Evolutionary conservation across 2,329 filamentous ascomycete genomes (phyloP), one percentile per base, ranked within the genome.

Genomic region (Orbilia quercus): DNA sequence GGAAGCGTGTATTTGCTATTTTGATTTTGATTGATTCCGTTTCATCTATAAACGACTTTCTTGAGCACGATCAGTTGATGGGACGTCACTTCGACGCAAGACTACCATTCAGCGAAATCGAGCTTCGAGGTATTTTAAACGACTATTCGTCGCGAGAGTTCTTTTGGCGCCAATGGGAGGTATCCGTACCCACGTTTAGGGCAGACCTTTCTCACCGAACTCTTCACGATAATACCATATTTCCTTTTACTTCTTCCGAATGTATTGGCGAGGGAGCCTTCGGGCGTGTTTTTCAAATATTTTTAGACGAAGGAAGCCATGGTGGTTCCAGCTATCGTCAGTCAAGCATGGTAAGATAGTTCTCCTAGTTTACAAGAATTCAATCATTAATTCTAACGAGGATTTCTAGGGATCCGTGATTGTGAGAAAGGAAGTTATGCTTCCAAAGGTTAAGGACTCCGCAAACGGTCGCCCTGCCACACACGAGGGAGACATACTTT

Each of bases 261-360:
- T 12, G 22, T 12, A 36, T 55, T 38, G 31, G 28, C 6, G 28
- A 55, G 34, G 51, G 51, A 14, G 28, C 14, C 7, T 55, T 38
- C 38, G 51, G 51, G 28, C 7, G 18, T 38, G 51, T 55, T 28
- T 51, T n/a, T 20, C 22, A 51, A 51, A 34, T 51, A 28, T 7
- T 9, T 4, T 31, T 31, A 31, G 28, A 31, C 28, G 28, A 31
- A 9, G 9, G 28, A 31, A 9, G 28, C 28, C 9, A 51, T 5
- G 14, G 9, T 6, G 14, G 14, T 31, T 34, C 14, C 31, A 3
- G 12, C 12, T 51, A 51, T 28, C 22, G 22, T 9, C 28, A 14
- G 14, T 51, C 47, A 51, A 28, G 3, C 47, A n/a, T 51, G 14
- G 9, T 16, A 16, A 28, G 47, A 11, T 31, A 7, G 2, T 47